Conservation (phyloP, 1,139 yeast species). For the Meyerozyma carpophila region DNA sequence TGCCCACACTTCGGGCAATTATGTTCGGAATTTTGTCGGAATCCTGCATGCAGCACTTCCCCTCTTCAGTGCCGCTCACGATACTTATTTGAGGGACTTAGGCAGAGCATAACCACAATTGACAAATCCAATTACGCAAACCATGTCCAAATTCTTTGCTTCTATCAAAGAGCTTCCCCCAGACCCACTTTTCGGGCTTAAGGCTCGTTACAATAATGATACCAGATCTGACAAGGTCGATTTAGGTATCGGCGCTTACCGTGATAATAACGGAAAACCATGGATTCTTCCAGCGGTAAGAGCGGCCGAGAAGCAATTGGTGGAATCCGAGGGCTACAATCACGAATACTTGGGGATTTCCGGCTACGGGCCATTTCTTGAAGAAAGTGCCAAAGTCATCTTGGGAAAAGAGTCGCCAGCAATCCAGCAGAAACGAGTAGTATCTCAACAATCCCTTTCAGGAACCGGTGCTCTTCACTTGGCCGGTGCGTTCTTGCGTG, state of each 20-base stretch:
- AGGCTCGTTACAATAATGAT: slow-evolving; percentile 68
- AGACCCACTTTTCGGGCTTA: slow-evolving; percentile 79
- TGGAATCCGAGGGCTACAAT: slow-evolving; percentile 56
- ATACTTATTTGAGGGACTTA: not conserved
- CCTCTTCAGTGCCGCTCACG: slow-evolving; percentile 1
- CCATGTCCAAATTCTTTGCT: slow-evolving; percentile 37
- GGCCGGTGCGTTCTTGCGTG: slow-evolving; percentile 69
- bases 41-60: not conserved
- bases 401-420: slow-evolving; percentile 64
- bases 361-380: slow-evolving; percentile 67
- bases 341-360: slow-evolving; percentile 88
- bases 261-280: slow-evolving; percentile 89
- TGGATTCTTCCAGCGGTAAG: slow-evolving; percentile 88
- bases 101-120: not conserved
- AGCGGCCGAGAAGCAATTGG: slow-evolving; percentile 57
- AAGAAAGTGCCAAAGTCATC: slow-evolving; percentile 73
- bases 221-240: slow-evolving; percentile 68
- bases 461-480: slow-evolving; percentile 96
- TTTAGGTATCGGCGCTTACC: slow-evolving; percentile 93
- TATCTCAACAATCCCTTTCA: slow-evolving; percentile 80
- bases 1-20: no score
- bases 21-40: not conserved
- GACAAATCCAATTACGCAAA: not conserved
- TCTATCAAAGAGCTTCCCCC: slow-evolving; percentile 60
- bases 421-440: slow-evolving; percentile 47